Base-by-base conservation (phyloP, 2,329 filamentous ascomycete genomes). In the Penicillium palitans region DNA sequence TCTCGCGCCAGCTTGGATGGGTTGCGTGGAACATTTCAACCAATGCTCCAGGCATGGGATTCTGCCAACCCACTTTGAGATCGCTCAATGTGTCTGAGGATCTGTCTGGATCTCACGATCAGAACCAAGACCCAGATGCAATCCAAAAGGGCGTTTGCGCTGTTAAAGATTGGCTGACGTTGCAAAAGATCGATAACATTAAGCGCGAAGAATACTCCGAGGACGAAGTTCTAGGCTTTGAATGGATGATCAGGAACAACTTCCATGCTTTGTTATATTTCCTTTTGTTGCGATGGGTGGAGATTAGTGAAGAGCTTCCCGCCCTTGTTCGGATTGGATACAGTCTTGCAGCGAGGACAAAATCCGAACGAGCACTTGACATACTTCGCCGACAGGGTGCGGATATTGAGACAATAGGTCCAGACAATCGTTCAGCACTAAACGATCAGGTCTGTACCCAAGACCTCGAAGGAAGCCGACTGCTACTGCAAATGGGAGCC, bases 1-100 rank as follows among this genome's bases (percentile, higher is more conserved):
- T 71, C 31, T 53, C 61, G 0, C 50, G 19, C 5, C 67, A 72
- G 44, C 45, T 73, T 2, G 66, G 66, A 10, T 73, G 70, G 69
- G 31, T 68, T 0, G 52, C 59, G 1, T 69, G 66, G 68, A 58
- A 64, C 25, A 63, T 69, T 7, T 54, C 61, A 3, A 47, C 50
- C 3, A 66, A 58, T 10, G 15, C 44, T 1, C 39, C 50, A 7
- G 44, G 54, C 0, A 46, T 47, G 42, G 19, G 12, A 6, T 53
- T 17, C 7, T 21, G 21, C 8, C 31, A 53, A 10, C 6, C 31
- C 4, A 10, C 9, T 8, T 27, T 53, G 10, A 39, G 15, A 29
- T 27, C 24, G 2, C 35, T 50, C 3, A 50, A 50, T 13, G 46
- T 40, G 2, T 24, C 48, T 17, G 55, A 51, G 6, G 19, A 33